These are phyloP conservation scores for Conringia planisiliqua DNA, from an alignment of 345 rosid genomes.

Conservation along the genomic window DNA sequence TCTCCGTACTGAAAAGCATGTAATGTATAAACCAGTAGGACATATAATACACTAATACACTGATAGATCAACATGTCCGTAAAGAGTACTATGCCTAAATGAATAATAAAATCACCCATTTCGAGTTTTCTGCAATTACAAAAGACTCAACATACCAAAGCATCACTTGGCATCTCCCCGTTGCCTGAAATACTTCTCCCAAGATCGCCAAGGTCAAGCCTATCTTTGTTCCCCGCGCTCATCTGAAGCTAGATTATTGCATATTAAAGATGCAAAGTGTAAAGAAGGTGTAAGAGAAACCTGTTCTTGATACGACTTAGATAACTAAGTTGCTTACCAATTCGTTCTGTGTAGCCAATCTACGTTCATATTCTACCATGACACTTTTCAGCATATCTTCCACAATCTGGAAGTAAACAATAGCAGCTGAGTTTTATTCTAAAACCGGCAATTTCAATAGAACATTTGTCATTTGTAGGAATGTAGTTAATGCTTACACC, in stretches of 20 bases:
- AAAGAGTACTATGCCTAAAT: neutral
- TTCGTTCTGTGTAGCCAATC: conserved; percentile 53
- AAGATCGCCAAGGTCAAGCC: conserved; percentile 6
- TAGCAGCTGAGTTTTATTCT: conserved; percentile 4
- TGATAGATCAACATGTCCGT: neutral
- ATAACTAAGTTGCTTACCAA: conserved; percentile 43
- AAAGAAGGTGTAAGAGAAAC: neutral
- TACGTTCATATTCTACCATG: conserved; percentile 71
- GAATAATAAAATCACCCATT: neutral
- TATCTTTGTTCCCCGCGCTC: neutral
- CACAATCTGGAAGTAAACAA: conserved; percentile 48
- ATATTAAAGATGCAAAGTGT: conserved; percentile 1
- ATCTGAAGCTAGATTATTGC: neutral
- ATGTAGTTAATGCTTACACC: conserved; percentile 38
- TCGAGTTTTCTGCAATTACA: neutral
- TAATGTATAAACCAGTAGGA: neutral
- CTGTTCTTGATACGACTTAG: neutral
- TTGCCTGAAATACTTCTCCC: conserved; percentile 7
- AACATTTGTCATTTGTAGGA: neutral
- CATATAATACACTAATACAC: neutral
- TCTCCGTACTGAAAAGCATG: conserved; percentile 36
- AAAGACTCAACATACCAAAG: conserved; percentile 4
- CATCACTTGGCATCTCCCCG: conserved; percentile 16
- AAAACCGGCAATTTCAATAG: neutral
- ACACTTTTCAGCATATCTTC: conserved; percentile 78